Evolutionary conservation across 2,329 filamentous ascomycete genomes (phyloP).

Genomic region (Xylaria sp.): DNA sequence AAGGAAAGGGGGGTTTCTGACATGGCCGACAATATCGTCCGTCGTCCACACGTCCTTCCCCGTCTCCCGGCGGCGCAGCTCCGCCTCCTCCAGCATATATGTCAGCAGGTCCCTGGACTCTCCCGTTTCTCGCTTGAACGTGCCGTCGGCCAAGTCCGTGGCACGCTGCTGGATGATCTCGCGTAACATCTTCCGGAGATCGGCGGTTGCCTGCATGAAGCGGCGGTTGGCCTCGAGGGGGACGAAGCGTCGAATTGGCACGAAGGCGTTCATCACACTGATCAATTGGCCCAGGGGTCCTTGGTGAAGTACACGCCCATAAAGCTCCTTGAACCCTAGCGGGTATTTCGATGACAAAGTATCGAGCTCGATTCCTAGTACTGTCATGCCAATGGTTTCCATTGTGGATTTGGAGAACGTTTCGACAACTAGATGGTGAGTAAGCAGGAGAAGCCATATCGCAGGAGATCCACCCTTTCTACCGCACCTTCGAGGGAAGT

Average conservation of each 20-base stretch:
- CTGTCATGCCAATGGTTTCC: conserved; percentile 39
- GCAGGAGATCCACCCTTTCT: neutral
- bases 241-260: conserved; percentile 40
- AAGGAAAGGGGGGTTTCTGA: conserved; percentile 15
- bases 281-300: conserved; percentile 33
- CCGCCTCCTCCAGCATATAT: conserved; percentile 36
- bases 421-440: conserved; percentile 26
- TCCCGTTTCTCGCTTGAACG: conserved; percentile 24
- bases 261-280: conserved; percentile 36
- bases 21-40: conserved; percentile 38
- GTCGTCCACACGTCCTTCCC: conserved; percentile 34
- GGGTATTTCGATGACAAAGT: conserved; percentile 29
- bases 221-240: conserved; percentile 43
- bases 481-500: conserved; percentile 34
- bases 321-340: conserved; percentile 35
- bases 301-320: conserved; percentile 38
- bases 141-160: conserved; percentile 32
- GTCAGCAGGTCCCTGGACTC: conserved; percentile 33
- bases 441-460: conserved; percentile 3
- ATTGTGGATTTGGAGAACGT: conserved; percentile 38
- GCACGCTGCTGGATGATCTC: conserved; percentile 36
- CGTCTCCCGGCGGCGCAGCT: conserved; percentile 24
- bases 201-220: conserved; percentile 40
- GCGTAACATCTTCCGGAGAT: conserved; percentile 40
- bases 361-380: conserved; percentile 40